Conservation (phyloP, 2,329 filamentous ascomycete species). For the Rhinocladiella similis region DNA sequence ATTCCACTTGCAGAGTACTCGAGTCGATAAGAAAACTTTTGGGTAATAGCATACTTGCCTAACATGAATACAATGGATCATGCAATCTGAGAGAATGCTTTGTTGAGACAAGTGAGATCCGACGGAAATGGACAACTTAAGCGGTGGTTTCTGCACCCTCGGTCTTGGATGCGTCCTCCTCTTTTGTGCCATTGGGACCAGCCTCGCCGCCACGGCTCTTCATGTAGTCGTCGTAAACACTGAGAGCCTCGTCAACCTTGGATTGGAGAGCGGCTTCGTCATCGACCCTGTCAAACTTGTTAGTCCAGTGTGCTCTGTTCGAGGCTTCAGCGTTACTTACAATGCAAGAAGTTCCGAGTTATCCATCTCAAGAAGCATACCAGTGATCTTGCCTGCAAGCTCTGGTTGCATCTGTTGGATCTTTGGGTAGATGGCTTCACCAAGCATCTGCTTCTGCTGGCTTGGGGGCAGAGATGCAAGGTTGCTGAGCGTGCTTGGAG, state of each 20-base stretch:
- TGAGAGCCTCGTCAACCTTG: slow-evolving; percentile 97
- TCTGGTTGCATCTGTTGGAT: slow-evolving; percentile 93
- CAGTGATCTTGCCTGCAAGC: slow-evolving; percentile 97
- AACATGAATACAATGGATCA: slow-evolving; percentile 19
- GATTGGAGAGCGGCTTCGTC: slow-evolving; percentile 84
- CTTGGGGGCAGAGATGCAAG: slow-evolving; percentile 59
- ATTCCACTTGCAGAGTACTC: slow-evolving; percentile 13
- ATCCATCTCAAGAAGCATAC: slow-evolving; percentile 99
- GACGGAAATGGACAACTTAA: slow-evolving; percentile 10
- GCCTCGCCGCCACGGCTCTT: slow-evolving; percentile 68
- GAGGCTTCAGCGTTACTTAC: slow-evolving; percentile 63
- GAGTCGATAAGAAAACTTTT: slow-evolving; percentile 24
- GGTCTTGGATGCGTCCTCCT: slow-evolving; percentile 25
- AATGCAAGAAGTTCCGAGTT: slow-evolving; percentile 90
- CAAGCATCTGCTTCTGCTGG: slow-evolving; percentile 98
- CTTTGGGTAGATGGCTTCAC: slow-evolving; percentile 98
- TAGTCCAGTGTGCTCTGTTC: slow-evolving; percentile 25
- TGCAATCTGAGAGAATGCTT: slow-evolving; percentile 20
- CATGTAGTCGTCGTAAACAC: slow-evolving; percentile 97
- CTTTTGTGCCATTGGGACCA: slow-evolving; percentile 31
- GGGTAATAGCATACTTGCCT: slow-evolving; percentile 22
- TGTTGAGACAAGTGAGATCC: slow-evolving; percentile 10
- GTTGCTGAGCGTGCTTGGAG: slow-evolving; percentile 51
- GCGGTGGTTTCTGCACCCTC: slow-evolving; percentile 27
- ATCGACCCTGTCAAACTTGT: slow-evolving; percentile 64